Conservation (phyloP, 371 early-diverging fungal species). For the Apophysomyces trapeziformis region DNA sequence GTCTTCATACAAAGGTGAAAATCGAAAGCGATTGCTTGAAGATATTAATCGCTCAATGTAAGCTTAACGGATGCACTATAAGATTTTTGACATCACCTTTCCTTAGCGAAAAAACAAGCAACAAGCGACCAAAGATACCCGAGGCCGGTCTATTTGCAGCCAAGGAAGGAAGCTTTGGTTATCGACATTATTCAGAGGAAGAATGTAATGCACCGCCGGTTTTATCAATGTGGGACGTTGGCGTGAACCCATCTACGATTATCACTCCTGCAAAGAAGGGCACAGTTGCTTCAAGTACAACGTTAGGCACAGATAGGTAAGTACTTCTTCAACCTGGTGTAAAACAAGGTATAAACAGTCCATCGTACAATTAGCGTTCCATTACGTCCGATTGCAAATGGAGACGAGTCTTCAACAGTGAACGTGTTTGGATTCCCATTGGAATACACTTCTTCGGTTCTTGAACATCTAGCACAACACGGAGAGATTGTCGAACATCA, state of each 20-base stretch:
- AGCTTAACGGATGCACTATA: neutral
- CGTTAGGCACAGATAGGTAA: neutral
- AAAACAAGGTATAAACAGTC: neutral
- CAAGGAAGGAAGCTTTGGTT: conserved; percentile 19
- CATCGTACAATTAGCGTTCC: neutral
- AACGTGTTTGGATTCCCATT: conserved; percentile 45
- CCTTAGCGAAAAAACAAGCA: conserved; percentile 12
- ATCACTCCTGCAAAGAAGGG: neutral
- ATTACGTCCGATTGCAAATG: neutral
- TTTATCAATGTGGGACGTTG: conserved; percentile 34
- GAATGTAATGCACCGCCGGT: conserved; percentile 30
- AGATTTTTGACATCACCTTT: conserved; percentile 8
- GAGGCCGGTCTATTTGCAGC: conserved; percentile 22
- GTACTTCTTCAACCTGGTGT: neutral
- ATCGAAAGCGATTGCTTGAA: neutral
- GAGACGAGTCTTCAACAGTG: conserved; percentile 19
- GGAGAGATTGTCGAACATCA: conserved; percentile 36
- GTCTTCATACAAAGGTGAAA: neutral
- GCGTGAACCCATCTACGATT: conserved; percentile 24
- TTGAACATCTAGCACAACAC: conserved; percentile 32
- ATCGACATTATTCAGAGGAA: conserved; percentile 20
- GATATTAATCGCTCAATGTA: conserved; percentile 7
- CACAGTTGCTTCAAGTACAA: neutral
- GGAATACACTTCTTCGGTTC: conserved; percentile 21
- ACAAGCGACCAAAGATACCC: conserved; percentile 14